phyloP scores from a whole-genome alignment of 495 filamentous ascomycete species.

The Aspergillus indologenus region DNA sequence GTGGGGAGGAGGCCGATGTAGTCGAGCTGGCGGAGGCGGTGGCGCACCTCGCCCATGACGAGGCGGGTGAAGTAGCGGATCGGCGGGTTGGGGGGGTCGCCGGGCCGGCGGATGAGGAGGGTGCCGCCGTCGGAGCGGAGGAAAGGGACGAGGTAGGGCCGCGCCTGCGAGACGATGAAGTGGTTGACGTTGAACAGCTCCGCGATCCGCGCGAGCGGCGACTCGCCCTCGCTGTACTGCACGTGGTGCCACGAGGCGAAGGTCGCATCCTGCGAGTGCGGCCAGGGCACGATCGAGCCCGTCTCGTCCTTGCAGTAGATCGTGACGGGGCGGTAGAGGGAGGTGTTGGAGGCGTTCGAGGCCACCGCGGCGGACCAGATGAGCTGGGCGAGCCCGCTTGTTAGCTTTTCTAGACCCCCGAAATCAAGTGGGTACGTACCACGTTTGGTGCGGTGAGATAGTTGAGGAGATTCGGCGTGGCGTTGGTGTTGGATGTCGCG shows the following conservation, averaged over 20 bases:
- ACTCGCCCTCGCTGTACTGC: constrained; percentile 70
- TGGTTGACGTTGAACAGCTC: constrained; percentile 98
- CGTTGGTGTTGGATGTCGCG: constrained; percentile 66
- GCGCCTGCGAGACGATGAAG: constrained; percentile 94
- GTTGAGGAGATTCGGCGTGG: constrained; percentile 82
- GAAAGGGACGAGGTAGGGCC: constrained; percentile 91
- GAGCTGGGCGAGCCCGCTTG: constrained; percentile 42
- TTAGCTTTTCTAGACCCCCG: constrained; percentile 4
- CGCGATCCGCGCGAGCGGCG: constrained; percentile 76
- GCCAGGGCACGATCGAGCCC: constrained; percentile 79
- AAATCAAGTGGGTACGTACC: constrained; percentile 47
- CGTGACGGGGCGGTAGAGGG: constrained; percentile 63
- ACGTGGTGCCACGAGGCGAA: constrained; percentile 68
- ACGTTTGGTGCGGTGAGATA: constrained; percentile 95
- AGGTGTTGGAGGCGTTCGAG: constrained; percentile 74
- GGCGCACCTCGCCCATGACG: constrained; percentile 71
- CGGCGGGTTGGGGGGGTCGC: constrained; percentile 54
- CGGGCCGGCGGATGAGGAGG: constrained; percentile 63
- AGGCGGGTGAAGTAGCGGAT: constrained; percentile 65
- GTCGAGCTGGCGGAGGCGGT: constrained; percentile 80
- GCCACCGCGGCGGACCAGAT: constrained; percentile 94
- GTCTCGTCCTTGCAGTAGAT: constrained; percentile 81
- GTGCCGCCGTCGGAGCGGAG: constrained; percentile 70
- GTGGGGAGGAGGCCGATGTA: constrained; percentile 68
- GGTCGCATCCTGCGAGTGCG: constrained; percentile 59